A percentile compares a stretch with the other conserved stretches of the same genome.
phyloP scores from a whole-genome alignment of 2,329 filamentous ascomycete species.

The Colletotrichum sp. region DNA sequence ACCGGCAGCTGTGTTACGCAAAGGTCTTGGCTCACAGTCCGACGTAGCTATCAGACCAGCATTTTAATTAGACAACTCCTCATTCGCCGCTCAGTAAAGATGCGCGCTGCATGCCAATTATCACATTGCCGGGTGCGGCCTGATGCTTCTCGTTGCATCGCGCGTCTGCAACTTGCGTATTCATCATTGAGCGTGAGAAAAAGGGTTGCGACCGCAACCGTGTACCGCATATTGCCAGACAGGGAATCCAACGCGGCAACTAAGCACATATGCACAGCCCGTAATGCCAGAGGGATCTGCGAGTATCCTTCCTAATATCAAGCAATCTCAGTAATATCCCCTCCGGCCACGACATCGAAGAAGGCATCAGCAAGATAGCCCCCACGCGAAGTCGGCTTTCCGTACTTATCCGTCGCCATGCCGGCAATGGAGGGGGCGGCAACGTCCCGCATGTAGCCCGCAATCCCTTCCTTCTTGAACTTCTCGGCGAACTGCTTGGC shows the following conservation, averaged over 20 bases:
- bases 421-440: background rate
- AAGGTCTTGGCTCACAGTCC: background rate
- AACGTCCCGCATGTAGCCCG: background rate
- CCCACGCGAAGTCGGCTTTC: background rate
- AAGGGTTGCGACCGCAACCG: background rate
- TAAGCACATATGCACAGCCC: background rate
- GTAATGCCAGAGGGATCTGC: background rate
- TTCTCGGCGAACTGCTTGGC: constrained; percentile 36
- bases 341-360: background rate
- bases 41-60: background rate
- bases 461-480: constrained; percentile 26
- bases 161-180: background rate
- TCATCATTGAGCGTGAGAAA: background rate
- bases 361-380: background rate
- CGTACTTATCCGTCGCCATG: background rate
- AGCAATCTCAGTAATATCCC: background rate
- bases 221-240: background rate
- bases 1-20: background rate
- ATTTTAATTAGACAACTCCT: background rate
- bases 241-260: background rate
- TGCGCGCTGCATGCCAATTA: background rate
- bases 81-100: background rate
- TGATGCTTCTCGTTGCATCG: background rate
- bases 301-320: background rate
- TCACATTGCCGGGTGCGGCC: background rate